Conservation (phyloP, 2,329 filamentous ascomycete genomes). For the Neurospora crassa region DNA sequence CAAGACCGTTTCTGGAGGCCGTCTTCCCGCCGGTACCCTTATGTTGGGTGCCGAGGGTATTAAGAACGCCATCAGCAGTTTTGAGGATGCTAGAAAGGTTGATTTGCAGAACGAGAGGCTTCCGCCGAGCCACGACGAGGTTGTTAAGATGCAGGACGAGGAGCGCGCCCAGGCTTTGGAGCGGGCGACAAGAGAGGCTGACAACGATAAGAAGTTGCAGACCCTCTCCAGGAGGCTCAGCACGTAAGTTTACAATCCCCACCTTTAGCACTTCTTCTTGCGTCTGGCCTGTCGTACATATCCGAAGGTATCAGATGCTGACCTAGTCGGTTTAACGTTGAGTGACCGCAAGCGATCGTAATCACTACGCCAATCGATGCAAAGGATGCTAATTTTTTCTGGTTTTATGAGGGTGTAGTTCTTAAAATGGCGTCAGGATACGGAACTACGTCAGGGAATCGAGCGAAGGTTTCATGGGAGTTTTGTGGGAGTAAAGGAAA, state of each 20-base stretch:
- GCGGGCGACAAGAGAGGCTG: conserved; percentile 77
- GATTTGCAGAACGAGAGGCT: conserved; percentile 94
- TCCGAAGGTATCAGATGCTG: neutral
- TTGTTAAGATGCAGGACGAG: conserved; percentile 71
- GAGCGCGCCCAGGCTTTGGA: conserved; percentile 76
- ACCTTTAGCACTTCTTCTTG: neutral
- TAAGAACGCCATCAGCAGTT: conserved; percentile 94
- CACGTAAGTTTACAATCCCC: conserved; percentile 63
- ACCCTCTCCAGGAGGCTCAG: conserved; percentile 84
- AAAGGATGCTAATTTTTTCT: neutral
- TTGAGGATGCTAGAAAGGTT: conserved; percentile 94
- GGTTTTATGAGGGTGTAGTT: neutral
- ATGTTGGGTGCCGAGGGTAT: conserved; percentile 98
- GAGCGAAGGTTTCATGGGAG: neutral
- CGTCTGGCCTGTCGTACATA: neutral
- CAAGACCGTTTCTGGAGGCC: conserved; percentile 90
- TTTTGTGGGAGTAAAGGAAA: neutral
- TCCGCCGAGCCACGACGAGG: conserved; percentile 87
- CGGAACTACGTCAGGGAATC: neutral
- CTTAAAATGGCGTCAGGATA: neutral
- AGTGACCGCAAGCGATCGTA: neutral
- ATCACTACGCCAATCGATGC: neutral
- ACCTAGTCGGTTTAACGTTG: neutral
- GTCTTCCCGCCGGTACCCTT: conserved; percentile 86
- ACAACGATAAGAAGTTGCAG: conserved; percentile 82